Evolutionary conservation across 306 rosid species (phyloP).

Genomic region (Astragalus membranaceus): DNA sequence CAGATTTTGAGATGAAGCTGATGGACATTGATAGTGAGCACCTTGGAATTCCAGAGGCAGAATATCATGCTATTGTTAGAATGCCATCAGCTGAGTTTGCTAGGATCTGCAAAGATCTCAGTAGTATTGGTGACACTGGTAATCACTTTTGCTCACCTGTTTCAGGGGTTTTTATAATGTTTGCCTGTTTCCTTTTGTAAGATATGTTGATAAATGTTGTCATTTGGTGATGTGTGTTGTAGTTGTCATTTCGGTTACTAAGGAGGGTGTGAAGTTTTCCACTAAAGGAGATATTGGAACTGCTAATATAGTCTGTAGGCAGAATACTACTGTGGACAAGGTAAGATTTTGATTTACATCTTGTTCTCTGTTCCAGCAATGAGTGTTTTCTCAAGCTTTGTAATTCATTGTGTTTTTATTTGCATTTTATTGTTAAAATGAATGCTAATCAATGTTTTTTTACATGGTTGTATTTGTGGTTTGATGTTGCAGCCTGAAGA

Average conservation of each 20-base stretch:
- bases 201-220: neutral
- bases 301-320: conserved; percentile 92
- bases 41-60: conserved; percentile 94
- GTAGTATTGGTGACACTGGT: conserved; percentile 96
- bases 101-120: conserved; percentile 85
- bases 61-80: conserved; percentile 83
- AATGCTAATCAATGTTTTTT: neutral
- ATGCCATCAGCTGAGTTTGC: conserved; percentile 92
- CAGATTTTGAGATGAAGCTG: conserved; percentile 95
- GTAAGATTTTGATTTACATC: conserved; percentile 24
- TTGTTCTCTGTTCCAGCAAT: neutral
- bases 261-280: conserved; percentile 95
- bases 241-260: conserved; percentile 91
- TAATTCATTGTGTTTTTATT: neutral
- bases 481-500: conserved; percentile 50
- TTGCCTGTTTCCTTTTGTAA: neutral
- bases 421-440: neutral
- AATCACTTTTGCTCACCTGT: neutral
- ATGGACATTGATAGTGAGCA: conserved; percentile 98
- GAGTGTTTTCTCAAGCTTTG: no score
- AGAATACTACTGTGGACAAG: conserved; percentile 89
- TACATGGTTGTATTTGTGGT: neutral
- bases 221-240: conserved; percentile 14
- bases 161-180: neutral
- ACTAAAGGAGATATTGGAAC: conserved; percentile 89